Percentiles rank a stretch among this genome's conserved stretches.
Evolutionary conservation across 2,329 filamentous ascomycete genomes (phyloP).

Genomic region (Pyricularia grisea): DNA sequence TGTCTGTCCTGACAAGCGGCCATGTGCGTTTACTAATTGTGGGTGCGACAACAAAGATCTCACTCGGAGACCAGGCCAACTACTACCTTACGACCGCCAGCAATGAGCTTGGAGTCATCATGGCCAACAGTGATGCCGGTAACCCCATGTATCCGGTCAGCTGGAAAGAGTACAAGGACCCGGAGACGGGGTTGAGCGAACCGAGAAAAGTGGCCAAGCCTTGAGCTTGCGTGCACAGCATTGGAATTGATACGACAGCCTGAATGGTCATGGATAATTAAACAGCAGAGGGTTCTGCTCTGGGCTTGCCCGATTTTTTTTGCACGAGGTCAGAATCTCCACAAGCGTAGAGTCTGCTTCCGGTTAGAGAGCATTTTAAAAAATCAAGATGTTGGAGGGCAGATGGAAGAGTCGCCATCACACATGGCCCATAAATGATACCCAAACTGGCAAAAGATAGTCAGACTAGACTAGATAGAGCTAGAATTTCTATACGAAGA

Average conservation of each 20-base stretch:
- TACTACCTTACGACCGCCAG: slow-evolving; percentile 91
- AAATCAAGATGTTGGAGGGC: neutral
- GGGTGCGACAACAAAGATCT: slow-evolving; percentile 50
- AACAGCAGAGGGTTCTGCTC: too few relatives aligned
- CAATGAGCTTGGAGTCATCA: slow-evolving; percentile 88
- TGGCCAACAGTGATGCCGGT: slow-evolving; percentile 80
- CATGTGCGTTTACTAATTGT: neutral
- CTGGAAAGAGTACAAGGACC: slow-evolving; percentile 92
- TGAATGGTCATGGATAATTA: too few relatives aligned
- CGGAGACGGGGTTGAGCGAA: slow-evolving; percentile 67
- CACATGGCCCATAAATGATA: neutral
- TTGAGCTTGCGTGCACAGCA: slow-evolving; percentile 41
- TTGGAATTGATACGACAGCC: too few relatives aligned
- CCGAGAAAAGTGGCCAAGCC: slow-evolving; percentile 90
- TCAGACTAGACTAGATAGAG: neutral
- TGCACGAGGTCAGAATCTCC: neutral
- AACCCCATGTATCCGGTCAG: slow-evolving; percentile 88
- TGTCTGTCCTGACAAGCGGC: neutral
- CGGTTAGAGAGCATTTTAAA: neutral
- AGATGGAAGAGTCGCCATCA: neutral
- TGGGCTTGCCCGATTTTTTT: too few relatives aligned
- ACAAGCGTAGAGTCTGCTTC: neutral
- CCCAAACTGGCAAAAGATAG: neutral
- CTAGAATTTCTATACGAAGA: neutral
- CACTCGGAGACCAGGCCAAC: slow-evolving; percentile 83